Percentiles rank a stretch among this genome's conserved stretches.
phyloP scores from a whole-genome alignment of 371 early-diverging fungal genomes.

The Entomophthora muscae region DNA sequence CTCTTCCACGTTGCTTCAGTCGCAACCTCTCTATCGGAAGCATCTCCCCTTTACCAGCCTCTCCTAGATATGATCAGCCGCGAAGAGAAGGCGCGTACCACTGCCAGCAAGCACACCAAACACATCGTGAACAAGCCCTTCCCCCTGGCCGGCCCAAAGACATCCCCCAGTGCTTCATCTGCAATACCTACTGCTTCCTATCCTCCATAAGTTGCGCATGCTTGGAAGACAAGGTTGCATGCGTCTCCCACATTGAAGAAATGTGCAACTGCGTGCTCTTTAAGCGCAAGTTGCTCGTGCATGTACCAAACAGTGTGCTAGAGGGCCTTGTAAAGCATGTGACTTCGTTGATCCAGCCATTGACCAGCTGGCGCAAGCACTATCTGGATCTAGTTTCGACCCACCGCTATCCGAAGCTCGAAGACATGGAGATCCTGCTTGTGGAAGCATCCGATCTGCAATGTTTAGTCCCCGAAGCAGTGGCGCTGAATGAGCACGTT shows the following conservation, averaged over 20 bases:
- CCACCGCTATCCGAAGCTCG: not conserved
- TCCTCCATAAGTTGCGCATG: not conserved
- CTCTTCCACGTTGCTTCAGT: constrained; percentile 19
- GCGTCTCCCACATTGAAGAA: not conserved
- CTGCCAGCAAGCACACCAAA: not conserved
- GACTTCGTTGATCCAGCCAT: not conserved
- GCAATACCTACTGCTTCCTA: constrained; percentile 5
- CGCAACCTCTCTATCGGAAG: not conserved
- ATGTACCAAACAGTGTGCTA: not conserved
- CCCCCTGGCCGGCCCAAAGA: not conserved
- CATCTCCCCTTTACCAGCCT: not conserved
- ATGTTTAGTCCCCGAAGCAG: not conserved
- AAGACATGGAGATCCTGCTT: not conserved
- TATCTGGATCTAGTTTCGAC: not conserved
- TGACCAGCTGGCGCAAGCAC: not conserved
- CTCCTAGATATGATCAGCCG: not conserved
- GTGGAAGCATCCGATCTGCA: not conserved
- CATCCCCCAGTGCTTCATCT: not conserved
- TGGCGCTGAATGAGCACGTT: not conserved
- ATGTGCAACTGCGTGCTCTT: not conserved
- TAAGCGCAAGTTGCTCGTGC: not conserved
- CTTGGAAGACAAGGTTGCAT: not conserved
- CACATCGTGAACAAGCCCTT: not conserved
- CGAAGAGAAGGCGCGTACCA: not conserved
- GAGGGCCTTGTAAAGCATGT: not conserved